A percentile compares a stretch with the other conserved stretches of the same genome.
Evolutionary conservation across 2,329 filamentous ascomycete species (phyloP).

Genomic region (Trichoderma asperellum): DNA sequence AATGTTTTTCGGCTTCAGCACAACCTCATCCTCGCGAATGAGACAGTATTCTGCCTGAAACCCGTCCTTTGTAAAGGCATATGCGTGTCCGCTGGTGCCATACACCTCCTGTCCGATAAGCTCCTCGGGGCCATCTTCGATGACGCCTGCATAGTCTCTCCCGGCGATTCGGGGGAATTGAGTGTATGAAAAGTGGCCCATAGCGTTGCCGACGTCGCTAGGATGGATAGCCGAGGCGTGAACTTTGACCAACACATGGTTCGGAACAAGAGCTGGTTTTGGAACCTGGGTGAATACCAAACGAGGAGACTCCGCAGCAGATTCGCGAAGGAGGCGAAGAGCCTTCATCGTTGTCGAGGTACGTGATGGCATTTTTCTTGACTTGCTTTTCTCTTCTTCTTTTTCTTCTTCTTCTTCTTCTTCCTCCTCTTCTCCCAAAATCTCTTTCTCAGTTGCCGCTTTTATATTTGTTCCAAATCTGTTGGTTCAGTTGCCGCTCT

Average conservation of each 20-base stretch:
- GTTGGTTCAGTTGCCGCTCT: neutral
- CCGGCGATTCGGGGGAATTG: slow-evolving; percentile 25
- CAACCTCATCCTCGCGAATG: slow-evolving; percentile 15
- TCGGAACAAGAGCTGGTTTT: slow-evolving; percentile 24
- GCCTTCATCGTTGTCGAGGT: slow-evolving; percentile 24
- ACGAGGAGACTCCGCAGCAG: slow-evolving; percentile 4
- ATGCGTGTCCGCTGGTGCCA: slow-evolving; percentile 25
- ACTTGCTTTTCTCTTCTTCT: neutral
- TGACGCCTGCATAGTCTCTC: slow-evolving; percentile 27
- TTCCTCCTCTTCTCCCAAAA: neutral
- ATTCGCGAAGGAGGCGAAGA: slow-evolving; percentile 11
- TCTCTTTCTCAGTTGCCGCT: neutral
- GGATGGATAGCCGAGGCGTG: slow-evolving; percentile 28
- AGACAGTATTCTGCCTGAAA: slow-evolving; percentile 29
- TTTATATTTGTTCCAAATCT: neutral
- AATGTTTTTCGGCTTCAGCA: slow-evolving; percentile 26
- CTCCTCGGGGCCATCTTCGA: slow-evolving; percentile 26
- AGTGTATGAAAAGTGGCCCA: slow-evolving; percentile 20
- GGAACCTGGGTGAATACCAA: slow-evolving; percentile 16
- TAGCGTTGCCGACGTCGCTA: slow-evolving; percentile 27
- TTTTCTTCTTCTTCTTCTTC: neutral
- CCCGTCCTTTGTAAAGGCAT: slow-evolving; percentile 28
- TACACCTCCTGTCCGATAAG: slow-evolving; percentile 27
- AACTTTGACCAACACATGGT: slow-evolving; percentile 27
- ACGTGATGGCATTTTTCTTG: neutral